phyloP scores from a whole-genome alignment of 768 basidiomycete species.

The Dioszegia aurantiaca region DNA sequence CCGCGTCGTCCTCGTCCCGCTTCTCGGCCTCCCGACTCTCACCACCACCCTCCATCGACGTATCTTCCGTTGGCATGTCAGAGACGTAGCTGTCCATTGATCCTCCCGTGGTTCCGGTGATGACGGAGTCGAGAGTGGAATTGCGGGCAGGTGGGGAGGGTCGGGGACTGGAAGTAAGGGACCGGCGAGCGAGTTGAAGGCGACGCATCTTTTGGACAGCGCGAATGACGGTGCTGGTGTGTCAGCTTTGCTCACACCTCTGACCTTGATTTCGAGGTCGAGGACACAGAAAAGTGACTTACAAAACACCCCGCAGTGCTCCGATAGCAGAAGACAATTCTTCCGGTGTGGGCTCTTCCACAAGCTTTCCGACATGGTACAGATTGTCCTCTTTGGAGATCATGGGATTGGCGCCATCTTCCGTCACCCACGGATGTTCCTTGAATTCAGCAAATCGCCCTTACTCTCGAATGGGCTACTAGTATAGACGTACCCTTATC shows the following conservation, averaged over 20 bases:
- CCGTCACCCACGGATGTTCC: slow-evolving; percentile 49
- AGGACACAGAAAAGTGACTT: slow-evolving; percentile 19
- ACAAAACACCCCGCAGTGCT: slow-evolving; percentile 46
- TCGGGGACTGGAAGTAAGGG: slow-evolving; percentile 12
- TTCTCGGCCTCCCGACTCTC: background rate
- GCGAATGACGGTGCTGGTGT: slow-evolving; percentile 46
- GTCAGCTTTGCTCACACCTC: too few species aligned
- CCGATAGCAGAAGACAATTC: slow-evolving; percentile 49
- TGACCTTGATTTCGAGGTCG: background rate
- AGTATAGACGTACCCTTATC: slow-evolving; percentile 40
- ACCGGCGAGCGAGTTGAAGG: slow-evolving; percentile 28
- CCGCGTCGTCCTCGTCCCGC: background rate
- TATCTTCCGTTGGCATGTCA: slow-evolving; percentile 13
- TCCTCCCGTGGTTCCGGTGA: slow-evolving; percentile 19
- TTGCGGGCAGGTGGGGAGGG: slow-evolving; percentile 11
- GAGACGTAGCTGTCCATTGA: slow-evolving; percentile 45
- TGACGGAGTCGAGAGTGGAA: slow-evolving; percentile 5
- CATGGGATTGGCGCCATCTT: slow-evolving; percentile 42
- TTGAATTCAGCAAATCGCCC: slow-evolving; percentile 9
- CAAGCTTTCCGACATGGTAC: slow-evolving; percentile 45
- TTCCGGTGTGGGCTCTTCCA: slow-evolving; percentile 50
- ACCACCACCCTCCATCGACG: slow-evolving; percentile 1
- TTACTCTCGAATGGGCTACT: background rate
- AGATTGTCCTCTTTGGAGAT: slow-evolving; percentile 45
- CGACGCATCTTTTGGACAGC: slow-evolving; percentile 48